Base-by-base conservation (phyloP, 2,329 filamentous ascomycete species). In the Fusarium robinianum region DNA sequence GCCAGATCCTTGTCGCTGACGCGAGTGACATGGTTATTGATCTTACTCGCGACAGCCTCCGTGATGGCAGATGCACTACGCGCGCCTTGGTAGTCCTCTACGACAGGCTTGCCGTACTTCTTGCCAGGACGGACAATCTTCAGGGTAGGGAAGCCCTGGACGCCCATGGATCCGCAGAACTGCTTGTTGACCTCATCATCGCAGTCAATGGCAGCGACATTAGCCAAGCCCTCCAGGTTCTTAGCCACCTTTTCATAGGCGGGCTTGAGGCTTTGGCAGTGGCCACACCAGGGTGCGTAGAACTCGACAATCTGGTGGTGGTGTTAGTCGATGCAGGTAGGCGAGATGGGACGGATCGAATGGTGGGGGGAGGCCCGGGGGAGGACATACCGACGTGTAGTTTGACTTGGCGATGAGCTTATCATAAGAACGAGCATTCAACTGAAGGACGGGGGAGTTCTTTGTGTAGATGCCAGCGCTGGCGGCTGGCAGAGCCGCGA, bases 271-370 rank as follows among this genome's bases (percentile, higher is more conserved):
- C 87, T 96, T 72, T 96, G 81, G 75, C 94, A 99, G 72, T 97
- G 94, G 27, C 92, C 94, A 63, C 94, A 97, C 92, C 92, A 97
- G 16, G 92, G 92, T 7, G 92, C 92, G 64, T 96, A 97, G 78
- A 97, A 97, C 72, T 91, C 89, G 66, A 83, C 72, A 31, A 83
- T 78, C 78, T 84, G 55, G 6, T 31, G 27, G 19, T 19, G 6
- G n/a, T 37, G 24, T 34, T 44, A 43, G 34, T 38, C 40, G 30
- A n/a, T 26, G 24, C 26, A 36, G 29, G 10, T 21, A 16, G 27
- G 21, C 11, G 11, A 37, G 9, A 11, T 36, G 12, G 36, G 26
- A 4, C 7, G 15, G 11, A 17, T 4, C 2, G 17, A 38, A n/a
- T 15, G 4, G 10, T 5, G 6, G 8, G 3, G 2, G 12, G 18